These are phyloP conservation scores for Leishmania tropica DNA, from an alignment of 208 protist genomes.

Conservation along the genomic window DNA sequence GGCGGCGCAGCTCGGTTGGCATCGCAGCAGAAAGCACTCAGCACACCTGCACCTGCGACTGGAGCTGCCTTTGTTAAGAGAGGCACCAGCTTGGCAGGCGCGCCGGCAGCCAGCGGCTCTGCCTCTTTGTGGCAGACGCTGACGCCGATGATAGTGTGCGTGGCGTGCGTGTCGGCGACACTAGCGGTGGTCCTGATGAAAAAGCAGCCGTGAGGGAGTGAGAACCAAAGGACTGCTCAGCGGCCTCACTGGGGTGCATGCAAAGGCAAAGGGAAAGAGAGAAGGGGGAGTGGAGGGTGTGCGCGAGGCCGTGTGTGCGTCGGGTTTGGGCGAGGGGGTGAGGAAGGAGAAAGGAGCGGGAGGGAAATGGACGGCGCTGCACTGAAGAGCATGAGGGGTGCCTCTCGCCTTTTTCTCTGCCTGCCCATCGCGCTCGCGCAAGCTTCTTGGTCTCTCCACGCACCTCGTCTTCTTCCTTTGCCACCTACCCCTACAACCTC, in stretches of 20 bases:
- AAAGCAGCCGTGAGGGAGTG: constrained; percentile 12
- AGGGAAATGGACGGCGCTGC: neutral
- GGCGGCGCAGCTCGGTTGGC: neutral
- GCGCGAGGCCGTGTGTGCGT: neutral
- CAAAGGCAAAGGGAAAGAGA: neutral
- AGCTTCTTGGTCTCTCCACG: neutral
- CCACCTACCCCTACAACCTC: neutral
- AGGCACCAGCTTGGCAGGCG: neutral
- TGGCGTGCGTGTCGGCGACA: constrained; percentile 31
- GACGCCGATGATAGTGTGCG: constrained; percentile 32
- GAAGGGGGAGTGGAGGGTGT: neutral
- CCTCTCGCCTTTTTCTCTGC: neutral
- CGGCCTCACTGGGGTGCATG: neutral
- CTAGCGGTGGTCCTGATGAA: constrained; percentile 27
- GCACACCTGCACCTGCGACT: neutral
- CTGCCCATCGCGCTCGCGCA: neutral
- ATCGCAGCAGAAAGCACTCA: neutral
- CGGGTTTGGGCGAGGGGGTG: neutral
- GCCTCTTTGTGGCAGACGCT: constrained; percentile 28
- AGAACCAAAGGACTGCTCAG: neutral
- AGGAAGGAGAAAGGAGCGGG: neutral
- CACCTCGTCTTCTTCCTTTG: neutral
- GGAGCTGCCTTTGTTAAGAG: neutral
- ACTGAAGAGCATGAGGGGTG: neutral
- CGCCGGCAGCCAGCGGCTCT: neutral